Base-by-base conservation (phyloP, 345 rosid species). In the Chamaenerion angustifolium region DNA sequence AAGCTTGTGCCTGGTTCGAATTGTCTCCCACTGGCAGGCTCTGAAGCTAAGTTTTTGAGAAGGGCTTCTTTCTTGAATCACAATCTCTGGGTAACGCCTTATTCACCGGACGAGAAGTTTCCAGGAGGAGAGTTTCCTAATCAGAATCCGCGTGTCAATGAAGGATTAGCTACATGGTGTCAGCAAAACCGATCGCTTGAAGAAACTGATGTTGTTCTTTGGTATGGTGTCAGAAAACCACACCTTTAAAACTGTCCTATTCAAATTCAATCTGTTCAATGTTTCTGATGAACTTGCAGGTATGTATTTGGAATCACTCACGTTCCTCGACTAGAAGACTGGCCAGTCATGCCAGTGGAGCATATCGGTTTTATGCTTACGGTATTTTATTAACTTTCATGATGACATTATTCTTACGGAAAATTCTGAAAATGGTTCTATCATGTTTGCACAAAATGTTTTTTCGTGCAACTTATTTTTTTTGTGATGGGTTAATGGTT, bases 61-160 rank as follows among this genome's bases (percentile, higher is more conserved):
- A 78, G 94, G 65, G 96, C 96, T 27, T 76, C 96, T 23, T 84
- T 88, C 62, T 60, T 88, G 64, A 82, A 79, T 64, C 95, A 84
- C 58, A 84, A 82, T 55, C 82, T 84, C 5, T 88, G 96, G 95
- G 92, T 84, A 19, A 88, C 96, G 18, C 76, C 84, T 41, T 88
- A 76, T 55, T 58, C 82, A 50, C 67, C 48, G 6, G 74, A 67
- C 11, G 88, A 88, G 68, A 77, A 68, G 74, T 84, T 72, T 57
- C 96, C 95, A 2, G 96, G 96, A 52, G 96, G 96, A 59, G 96
- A 84, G 54, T 88, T 84, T 51, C 96, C 96, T 15, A 82, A 84
- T 76, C 96, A 84, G 62, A 88, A 84, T 68, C 95, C 96, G 48
- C 85, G 92, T 42, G 74, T 70, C 66, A 78, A 82, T 50, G 96